Evolutionary conservation across 2,329 filamentous ascomycete species (phyloP), one percentile per base, ranked within the genome.

Genomic region (Akanthomyces muscarius): DNA sequence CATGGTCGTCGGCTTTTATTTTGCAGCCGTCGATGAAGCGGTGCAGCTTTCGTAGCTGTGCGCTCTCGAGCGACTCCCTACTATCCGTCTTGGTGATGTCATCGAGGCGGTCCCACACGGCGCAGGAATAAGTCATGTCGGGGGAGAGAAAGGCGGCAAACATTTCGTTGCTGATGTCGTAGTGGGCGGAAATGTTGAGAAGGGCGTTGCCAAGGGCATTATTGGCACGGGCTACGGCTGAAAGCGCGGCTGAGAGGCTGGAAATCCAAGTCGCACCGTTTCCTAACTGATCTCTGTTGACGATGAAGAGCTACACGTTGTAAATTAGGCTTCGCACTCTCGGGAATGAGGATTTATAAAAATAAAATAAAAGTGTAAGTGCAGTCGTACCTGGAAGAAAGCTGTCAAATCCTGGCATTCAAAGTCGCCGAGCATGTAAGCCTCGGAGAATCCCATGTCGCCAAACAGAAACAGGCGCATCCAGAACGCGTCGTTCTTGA

Each of bases 121-220:
- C 84, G 70, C 88, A 90, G 0, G 87, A 90, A 69, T 90, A 91
- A 4, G 88, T 90, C 88, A 91, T 91, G 69, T 91, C 89, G n/a
- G 83, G 80, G 0, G 87, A 89, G 33, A 91, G 78, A 67, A 91
- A 91, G 0, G 88, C 86, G 6, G 87, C 86, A 68, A 91, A 91
- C 86, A 91, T 89, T 63, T 87, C 86, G 69, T 91, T 91, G 66
- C 85, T 87, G 65, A 91, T 89, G 69, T 92, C 89, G 71, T 92
- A 92, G 67, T 92, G 89, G 5, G 88, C 87, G 2, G 83, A 83
- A 59, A 89, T 86, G 70, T 92, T 90, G 50, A 89, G 77, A 13
- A 85, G 79, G 1, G 85, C 78, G 66, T 84, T 85, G 1, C 80
- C 80, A 14, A 86, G 71, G 7, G 82, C 86, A 69, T 88, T 87